Percentiles rank a stretch among this genome's conserved stretches.
phyloP scores from a whole-genome alignment of 257 asterid genomes.

The Vinca minor region DNA sequence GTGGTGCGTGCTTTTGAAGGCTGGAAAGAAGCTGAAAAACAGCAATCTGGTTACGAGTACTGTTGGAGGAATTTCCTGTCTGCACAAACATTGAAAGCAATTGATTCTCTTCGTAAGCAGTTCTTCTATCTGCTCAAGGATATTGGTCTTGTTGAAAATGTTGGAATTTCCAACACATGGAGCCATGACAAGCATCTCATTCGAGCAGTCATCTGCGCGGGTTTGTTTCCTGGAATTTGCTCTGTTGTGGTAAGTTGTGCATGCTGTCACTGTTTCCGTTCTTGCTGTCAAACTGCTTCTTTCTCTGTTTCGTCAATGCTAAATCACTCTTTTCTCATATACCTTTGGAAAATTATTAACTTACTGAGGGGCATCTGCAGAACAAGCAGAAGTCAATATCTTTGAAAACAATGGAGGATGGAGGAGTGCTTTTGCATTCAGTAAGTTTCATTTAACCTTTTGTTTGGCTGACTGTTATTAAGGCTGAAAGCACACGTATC shows the following conservation, averaged over 20 bases:
- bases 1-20: conserved; percentile 82
- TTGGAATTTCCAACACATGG: conserved; percentile 62
- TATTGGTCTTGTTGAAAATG: conserved; percentile 49
- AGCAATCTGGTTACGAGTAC: conserved; percentile 64
- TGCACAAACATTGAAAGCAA: conserved; percentile 78
- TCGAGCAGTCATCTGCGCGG: conserved; percentile 78
- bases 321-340: not conserved
- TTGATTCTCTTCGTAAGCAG: conserved; percentile 81
- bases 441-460: conserved; percentile 37
- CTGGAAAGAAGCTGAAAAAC: conserved; percentile 81
- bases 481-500: not conserved
- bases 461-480: conserved; percentile 1
- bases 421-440: conserved; percentile 73
- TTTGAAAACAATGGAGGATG: conserved; percentile 93
- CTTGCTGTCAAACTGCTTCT: not conserved
- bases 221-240: conserved; percentile 90
- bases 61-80: conserved; percentile 93
- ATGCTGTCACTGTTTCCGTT: not conserved
- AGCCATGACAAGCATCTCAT: conserved; percentile 67
- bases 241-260: conserved; percentile 77
- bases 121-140: conserved; percentile 71
- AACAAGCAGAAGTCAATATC: conserved; percentile 84
- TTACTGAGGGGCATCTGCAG: conserved; percentile 37
- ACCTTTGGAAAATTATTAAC: conserved; percentile 6
- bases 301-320: not conserved